Conservation (phyloP, 2,329 filamentous ascomycete genomes). For the Scopulariopsis brevicaulis region DNA sequence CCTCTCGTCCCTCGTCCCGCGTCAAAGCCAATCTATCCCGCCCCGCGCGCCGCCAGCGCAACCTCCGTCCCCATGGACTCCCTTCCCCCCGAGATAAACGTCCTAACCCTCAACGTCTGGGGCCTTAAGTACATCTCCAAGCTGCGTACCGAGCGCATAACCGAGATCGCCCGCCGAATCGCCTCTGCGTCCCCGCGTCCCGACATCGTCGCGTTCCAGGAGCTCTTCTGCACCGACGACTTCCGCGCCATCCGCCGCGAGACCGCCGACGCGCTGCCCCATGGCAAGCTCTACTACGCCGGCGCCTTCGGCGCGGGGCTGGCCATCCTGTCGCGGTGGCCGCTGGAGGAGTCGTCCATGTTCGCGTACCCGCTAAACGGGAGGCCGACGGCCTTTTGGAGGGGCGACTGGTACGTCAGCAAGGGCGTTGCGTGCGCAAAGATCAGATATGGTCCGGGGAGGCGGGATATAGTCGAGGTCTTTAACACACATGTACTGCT, state of each 20-base stretch:
- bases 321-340: constrained; percentile 83
- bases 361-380: constrained; percentile 82
- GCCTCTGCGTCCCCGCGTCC: constrained; percentile 57
- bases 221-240: constrained; percentile 85
- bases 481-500: constrained; percentile 73
- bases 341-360: constrained; percentile 84
- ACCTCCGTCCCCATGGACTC: neutral
- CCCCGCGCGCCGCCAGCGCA: neutral
- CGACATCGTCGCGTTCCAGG: constrained; percentile 85
- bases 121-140: constrained; percentile 80
- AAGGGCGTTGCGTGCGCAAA: constrained; percentile 83
- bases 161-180: constrained; percentile 74
- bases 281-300: constrained; percentile 86
- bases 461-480: constrained; percentile 66
- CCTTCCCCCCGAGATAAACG: constrained; percentile 45
- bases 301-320: constrained; percentile 85
- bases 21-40: constrained; percentile 2
- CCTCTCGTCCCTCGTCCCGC: neutral
- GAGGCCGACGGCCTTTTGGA: constrained; percentile 82
- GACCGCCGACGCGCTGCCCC: constrained; percentile 65
- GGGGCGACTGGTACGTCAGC: constrained; percentile 93
- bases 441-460: constrained; percentile 56
- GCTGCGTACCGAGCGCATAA: constrained; percentile 64
- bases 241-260: constrained; percentile 66
- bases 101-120: constrained; percentile 95